phyloP scores from a whole-genome alignment of 371 early-diverging fungal species.

The Thermomucor indicae-seudaticae region DNA sequence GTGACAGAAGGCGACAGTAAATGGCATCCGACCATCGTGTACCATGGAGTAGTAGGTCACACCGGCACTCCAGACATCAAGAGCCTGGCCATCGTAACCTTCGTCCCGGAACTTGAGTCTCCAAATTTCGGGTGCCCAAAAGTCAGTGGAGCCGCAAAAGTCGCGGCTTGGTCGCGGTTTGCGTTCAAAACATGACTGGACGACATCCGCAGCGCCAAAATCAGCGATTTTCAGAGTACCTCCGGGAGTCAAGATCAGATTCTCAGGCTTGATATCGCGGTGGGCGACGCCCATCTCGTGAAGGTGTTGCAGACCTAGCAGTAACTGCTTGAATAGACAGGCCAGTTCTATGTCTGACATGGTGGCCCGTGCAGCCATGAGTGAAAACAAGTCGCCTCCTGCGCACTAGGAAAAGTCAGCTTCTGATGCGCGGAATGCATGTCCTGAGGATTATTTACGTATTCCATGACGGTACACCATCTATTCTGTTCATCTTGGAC shows the following conservation, averaged over 20 bases:
- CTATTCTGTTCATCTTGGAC: slow-evolving; percentile 56
- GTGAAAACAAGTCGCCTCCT: slow-evolving; percentile 58
- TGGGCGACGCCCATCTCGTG: slow-evolving; percentile 90
- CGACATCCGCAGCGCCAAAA: slow-evolving; percentile 95
- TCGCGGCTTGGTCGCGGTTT: slow-evolving; percentile 66
- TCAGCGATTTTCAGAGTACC: slow-evolving; percentile 95
- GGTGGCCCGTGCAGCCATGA: slow-evolving; percentile 40
- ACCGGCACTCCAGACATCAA: slow-evolving; percentile 85
- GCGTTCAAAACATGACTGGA: slow-evolving; percentile 76
- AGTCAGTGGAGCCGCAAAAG: slow-evolving; percentile 84
- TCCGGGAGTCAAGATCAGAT: slow-evolving; percentile 79
- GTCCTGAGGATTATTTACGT: slow-evolving; percentile 25
- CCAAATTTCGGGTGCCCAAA: slow-evolving; percentile 89
- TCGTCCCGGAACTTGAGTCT: slow-evolving; percentile 40
- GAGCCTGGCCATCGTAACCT: slow-evolving; percentile 71
- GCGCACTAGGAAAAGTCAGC: slow-evolving; percentile 35
- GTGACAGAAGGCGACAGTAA: slow-evolving; percentile 4
- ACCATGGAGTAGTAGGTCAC: slow-evolving; percentile 78
- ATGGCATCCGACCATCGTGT: slow-evolving; percentile 38
- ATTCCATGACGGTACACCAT: slow-evolving; percentile 72
- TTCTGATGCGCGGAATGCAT: neutral
- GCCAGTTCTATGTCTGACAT: slow-evolving; percentile 42
- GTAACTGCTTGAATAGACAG: slow-evolving; percentile 80
- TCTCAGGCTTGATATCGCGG: slow-evolving; percentile 90
- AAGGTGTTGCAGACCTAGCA: slow-evolving; percentile 93